phyloP scores from a whole-genome alignment of 1,139 yeast species.

The Arxiozyma telluris region DNA sequence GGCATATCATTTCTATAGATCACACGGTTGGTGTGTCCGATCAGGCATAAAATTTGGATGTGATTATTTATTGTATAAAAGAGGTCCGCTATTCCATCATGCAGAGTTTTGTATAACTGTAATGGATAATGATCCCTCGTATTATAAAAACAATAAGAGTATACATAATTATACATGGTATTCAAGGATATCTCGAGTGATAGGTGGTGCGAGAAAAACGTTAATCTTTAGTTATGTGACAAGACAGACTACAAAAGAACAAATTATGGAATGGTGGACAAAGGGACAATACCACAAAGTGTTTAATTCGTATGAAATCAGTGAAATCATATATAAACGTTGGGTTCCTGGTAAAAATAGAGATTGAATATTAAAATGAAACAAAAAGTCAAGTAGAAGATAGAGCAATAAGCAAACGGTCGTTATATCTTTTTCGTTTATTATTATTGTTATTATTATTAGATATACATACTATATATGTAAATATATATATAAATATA shows the following conservation, averaged over 20 bases:
- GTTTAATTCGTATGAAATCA: constrained; percentile 38
- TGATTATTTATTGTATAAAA: constrained; percentile 66
- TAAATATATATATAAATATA: not conserved
- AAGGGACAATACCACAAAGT: constrained; percentile 29
- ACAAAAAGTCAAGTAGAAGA: too few species aligned
- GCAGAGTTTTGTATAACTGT: constrained; percentile 73
- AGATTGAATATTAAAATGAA: constrained; percentile 36
- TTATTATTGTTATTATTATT: not conserved
- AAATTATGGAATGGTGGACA: constrained; percentile 21
- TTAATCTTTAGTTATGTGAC: constrained; percentile 62
- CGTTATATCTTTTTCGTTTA: not conserved
- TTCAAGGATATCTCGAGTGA: constrained; percentile 64
- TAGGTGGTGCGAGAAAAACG: constrained; percentile 79
- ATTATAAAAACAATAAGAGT: not conserved
- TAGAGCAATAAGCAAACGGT: not conserved
- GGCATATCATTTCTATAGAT: constrained; percentile 77
- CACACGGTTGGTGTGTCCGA: constrained; percentile 91
- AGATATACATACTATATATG: not conserved
- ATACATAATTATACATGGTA: constrained; percentile 28
- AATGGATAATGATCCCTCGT: constrained; percentile 34
- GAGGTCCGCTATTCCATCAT: constrained; percentile 94
- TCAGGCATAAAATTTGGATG: constrained; percentile 89
- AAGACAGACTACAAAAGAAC: constrained; percentile 35
- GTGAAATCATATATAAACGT: constrained; percentile 61
- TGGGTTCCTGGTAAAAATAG: constrained; percentile 83